Evolutionary conservation across 2,329 filamentous ascomycete species (phyloP).

Genomic region (Stagonosporopsis cucurbitacearum): DNA sequence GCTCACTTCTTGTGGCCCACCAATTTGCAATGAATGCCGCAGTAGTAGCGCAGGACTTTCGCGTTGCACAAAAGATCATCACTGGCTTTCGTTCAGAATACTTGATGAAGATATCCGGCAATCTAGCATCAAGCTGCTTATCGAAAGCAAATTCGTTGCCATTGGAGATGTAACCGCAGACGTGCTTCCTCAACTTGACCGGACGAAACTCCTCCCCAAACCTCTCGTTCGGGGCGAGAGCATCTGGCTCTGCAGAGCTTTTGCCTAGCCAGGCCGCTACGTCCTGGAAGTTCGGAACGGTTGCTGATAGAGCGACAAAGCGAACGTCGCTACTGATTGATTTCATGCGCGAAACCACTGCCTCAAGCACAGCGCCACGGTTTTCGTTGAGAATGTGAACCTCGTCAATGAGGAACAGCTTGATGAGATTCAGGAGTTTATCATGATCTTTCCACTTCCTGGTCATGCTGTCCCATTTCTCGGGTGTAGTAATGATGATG

Average conservation of each 20-base stretch:
- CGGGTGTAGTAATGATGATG: constrained; percentile 86
- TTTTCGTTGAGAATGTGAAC: constrained; percentile 84
- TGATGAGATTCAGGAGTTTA: constrained; percentile 75
- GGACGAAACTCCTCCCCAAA: constrained; percentile 84
- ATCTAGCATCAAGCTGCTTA: constrained; percentile 67
- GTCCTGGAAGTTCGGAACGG: constrained; percentile 81
- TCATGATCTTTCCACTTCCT: constrained; percentile 84
- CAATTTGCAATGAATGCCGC: constrained; percentile 71
- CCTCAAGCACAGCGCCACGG: constrained; percentile 80
- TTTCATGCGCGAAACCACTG: constrained; percentile 87
- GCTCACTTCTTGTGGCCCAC: constrained; percentile 62
- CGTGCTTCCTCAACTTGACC: constrained; percentile 76
- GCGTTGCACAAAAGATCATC: constrained; percentile 82
- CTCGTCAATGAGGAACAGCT: constrained; percentile 84
- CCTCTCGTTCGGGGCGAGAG: constrained; percentile 70
- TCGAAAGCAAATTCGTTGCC: constrained; percentile 77
- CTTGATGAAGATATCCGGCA: constrained; percentile 70
- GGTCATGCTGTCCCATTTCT: constrained; percentile 92
- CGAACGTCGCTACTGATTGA: constrained; percentile 75
- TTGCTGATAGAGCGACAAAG: constrained; percentile 83
- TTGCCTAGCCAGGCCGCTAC: constrained; percentile 81
- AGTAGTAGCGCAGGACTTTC: constrained; percentile 72
- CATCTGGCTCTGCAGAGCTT: constrained; percentile 62
- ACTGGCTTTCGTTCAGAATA: constrained; percentile 76
- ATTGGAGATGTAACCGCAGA: constrained; percentile 71